Evolutionary conservation across 75 land plant species (phyloP).

Genomic region (Selaginella tamariscina): DNA sequence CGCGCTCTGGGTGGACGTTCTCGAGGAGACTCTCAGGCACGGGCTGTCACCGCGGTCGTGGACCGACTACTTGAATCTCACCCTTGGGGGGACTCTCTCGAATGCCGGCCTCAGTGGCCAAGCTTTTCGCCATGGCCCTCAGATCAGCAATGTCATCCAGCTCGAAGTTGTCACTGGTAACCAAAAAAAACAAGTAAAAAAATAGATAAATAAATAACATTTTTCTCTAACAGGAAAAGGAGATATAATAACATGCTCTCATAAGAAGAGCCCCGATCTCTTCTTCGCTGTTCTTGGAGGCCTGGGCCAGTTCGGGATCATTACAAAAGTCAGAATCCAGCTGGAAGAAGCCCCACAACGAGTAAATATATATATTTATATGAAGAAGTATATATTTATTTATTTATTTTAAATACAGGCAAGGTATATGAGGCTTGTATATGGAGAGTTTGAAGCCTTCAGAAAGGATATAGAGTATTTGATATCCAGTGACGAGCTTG

Average conservation of each 20-base stretch:
- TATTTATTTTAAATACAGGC: conserved; percentile 25
- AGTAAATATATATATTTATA: conserved; percentile 25
- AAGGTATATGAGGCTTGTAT: conserved; percentile 45
- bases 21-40: conserved; percentile 42
- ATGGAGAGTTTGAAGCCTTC: conserved; percentile 39
- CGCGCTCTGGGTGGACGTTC: conserved; percentile 67
- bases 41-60: conserved; percentile 76
- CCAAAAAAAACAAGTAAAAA: not conserved
- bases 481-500: conserved; percentile 27
- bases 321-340: conserved; percentile 52
- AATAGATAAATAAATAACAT: not conserved
- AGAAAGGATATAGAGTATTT: conserved; percentile 53
- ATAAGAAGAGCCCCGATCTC: conserved; percentile 39
- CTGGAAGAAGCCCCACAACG: conserved; percentile 56
- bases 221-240: conserved; percentile 47
- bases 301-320: conserved; percentile 78
- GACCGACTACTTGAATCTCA: conserved; percentile 85
- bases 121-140: conserved; percentile 81
- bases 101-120: conserved; percentile 89
- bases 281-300: conserved; percentile 67
- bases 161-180: conserved; percentile 83
- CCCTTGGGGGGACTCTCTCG: conserved; percentile 77
- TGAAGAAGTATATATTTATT: not conserved
- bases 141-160: conserved; percentile 63
- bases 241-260: conserved; percentile 49